Conservation (phyloP, 441 rosid species). For the Erodium texanum region DNA sequence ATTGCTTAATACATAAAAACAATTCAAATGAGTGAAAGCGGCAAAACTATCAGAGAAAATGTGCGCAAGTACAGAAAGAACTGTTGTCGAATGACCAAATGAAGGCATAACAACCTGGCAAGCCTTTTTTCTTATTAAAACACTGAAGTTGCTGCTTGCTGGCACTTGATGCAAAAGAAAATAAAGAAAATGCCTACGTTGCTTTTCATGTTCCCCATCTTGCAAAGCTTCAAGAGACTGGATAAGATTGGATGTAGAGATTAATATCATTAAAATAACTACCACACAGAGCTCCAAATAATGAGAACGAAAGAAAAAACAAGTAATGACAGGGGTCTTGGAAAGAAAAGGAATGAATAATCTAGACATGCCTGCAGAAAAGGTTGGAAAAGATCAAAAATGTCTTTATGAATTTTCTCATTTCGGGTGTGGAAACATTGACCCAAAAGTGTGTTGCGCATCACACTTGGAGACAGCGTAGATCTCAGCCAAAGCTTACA, state of each 20-base stretch:
- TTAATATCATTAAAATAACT: constrained; percentile 21
- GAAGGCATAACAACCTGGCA: constrained; percentile 66
- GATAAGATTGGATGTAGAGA: constrained; percentile 20
- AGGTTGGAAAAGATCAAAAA: constrained; percentile 93
- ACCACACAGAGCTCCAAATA: constrained; percentile 12
- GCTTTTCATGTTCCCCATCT: constrained; percentile 97
- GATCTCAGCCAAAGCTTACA: constrained; percentile 98
- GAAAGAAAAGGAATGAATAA: constrained; percentile 13
- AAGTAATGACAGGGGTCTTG: constrained; percentile 11
- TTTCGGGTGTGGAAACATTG: constrained; percentile 94
- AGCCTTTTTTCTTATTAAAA: constrained; percentile 69
- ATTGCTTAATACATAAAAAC: constrained; percentile 25
- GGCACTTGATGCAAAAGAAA: constrained; percentile 99
- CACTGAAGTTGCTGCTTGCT: constrained; percentile 89
- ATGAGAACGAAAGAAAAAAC: constrained; percentile 6
- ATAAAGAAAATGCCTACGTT: constrained; percentile 80
- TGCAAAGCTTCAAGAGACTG: constrained; percentile 98
- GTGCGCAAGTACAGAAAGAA: constrained; percentile 4
- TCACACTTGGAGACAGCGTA: constrained; percentile 90
- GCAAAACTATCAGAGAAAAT: constrained; percentile 15
- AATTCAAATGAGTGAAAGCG: constrained; percentile 28
- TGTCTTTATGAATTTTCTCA: constrained; percentile 96
- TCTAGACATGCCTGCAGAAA: constrained; percentile 70
- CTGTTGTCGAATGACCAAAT: constrained; percentile 12
- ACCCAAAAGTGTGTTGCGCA: constrained; percentile 95